Conservation (phyloP, 2,329 filamentous ascomycete genomes). For the Orbilia quercus region DNA sequence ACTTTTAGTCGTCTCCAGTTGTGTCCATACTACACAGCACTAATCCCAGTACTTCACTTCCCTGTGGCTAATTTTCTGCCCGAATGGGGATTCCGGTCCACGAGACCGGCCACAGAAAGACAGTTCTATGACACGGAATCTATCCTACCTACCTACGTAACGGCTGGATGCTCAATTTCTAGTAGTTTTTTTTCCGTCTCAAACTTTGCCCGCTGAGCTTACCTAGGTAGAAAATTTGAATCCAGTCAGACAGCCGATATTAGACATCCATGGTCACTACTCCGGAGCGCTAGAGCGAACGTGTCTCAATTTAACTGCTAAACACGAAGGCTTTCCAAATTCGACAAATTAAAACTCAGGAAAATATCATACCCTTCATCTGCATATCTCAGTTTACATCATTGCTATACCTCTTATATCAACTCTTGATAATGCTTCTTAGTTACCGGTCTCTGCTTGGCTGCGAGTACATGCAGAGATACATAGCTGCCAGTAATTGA, state of each 20-base stretch:
- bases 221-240: too few relatives aligned
- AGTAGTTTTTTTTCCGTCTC: background rate
- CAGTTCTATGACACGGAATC: slow-evolving; percentile 1
- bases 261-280: too few relatives aligned
- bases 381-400: slow-evolving; percentile 33
- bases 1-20: slow-evolving; percentile 12
- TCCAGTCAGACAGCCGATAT: too few relatives aligned
- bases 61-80: background rate
- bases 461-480: too few relatives aligned
- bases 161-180: background rate
- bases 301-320: background rate
- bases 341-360: slow-evolving; percentile 4
- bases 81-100: slow-evolving; percentile 9
- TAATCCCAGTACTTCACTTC: background rate
- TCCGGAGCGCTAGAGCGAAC: background rate
- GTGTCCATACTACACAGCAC: slow-evolving; percentile 17
- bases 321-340: slow-evolving; percentile 21
- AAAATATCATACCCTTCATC: background rate
- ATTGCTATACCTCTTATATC: slow-evolving; percentile 7
- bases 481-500: slow-evolving; percentile 20
- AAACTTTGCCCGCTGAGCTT: too few relatives aligned
- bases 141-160: background rate
- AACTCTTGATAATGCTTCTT: background rate
- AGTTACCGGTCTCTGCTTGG: slow-evolving; percentile 17
- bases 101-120: slow-evolving; percentile 9